Evolutionary conservation across 1,284 basidiomycete genomes (phyloP).

Genomic region (Ceratobasidium sp.): DNA sequence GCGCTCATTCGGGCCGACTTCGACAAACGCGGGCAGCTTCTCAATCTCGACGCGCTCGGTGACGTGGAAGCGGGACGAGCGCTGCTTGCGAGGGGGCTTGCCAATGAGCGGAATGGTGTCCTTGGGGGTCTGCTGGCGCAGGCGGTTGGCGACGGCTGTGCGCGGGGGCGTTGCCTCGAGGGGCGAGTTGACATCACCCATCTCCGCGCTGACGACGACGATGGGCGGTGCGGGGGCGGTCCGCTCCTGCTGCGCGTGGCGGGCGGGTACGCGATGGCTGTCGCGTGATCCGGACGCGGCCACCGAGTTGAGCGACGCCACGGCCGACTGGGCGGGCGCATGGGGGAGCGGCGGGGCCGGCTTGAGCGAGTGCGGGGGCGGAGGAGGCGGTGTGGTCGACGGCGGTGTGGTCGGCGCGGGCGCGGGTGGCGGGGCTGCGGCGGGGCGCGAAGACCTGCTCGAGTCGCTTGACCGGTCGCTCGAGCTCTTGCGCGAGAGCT

Average conservation of each 20-base stretch:
- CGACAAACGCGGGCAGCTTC: slow-evolving; percentile 91
- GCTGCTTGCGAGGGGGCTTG: slow-evolving; percentile 94
- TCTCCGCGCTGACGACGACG: slow-evolving; percentile 82
- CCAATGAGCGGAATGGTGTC: slow-evolving; percentile 95
- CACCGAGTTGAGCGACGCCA: slow-evolving; percentile 41
- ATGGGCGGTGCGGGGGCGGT: slow-evolving; percentile 75
- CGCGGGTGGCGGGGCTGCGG: slow-evolving; percentile 37
- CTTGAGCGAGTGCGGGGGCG: slow-evolving; percentile 72
- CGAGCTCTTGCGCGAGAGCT: slow-evolving; percentile 52
- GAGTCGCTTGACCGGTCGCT: slow-evolving; percentile 40
- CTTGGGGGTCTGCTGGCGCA: slow-evolving; percentile 76
- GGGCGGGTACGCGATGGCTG: slow-evolving; percentile 43
- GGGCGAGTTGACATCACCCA: slow-evolving; percentile 57
- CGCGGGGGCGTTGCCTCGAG: slow-evolving; percentile 66
- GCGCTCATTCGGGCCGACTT: slow-evolving; percentile 89
- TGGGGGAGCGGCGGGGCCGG: slow-evolving; percentile 67
- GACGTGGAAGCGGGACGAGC: slow-evolving; percentile 95
- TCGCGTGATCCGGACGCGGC: slow-evolving; percentile 45
- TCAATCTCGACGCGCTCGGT: slow-evolving; percentile 97
- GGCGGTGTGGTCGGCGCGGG: slow-evolving; percentile 38
- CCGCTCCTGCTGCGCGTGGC: slow-evolving; percentile 54
- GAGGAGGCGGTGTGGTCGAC: slow-evolving; percentile 55
- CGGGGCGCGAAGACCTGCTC: slow-evolving; percentile 42
- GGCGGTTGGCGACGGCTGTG: slow-evolving; percentile 68
- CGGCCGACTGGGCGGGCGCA: slow-evolving; percentile 22